Evolutionary conservation across 2,329 filamentous ascomycete genomes (phyloP), one percentile per base, ranked within the genome.

Genomic region (Cyphellophora europaea): DNA sequence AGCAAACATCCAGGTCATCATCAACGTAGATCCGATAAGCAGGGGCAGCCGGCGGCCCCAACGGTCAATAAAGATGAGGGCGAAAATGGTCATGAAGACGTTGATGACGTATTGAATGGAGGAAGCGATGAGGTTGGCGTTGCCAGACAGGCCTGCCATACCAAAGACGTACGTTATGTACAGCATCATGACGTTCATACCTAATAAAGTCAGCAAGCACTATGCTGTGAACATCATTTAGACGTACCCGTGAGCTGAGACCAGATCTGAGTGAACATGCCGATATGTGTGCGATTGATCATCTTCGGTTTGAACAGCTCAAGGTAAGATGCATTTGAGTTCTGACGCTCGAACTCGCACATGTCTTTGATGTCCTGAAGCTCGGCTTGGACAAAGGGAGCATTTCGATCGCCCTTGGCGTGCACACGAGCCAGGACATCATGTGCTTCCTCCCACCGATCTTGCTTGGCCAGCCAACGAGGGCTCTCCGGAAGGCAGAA

Each of bases 81-180:
- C 82, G 0, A 82, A 80, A 3, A 88, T 55, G 0, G 84, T 89
- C 77, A 85, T 83, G 34, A 78, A 41, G 2, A 89, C 82, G 55
- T 88, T 88, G 64, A 89, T 84, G 48, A 87, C 68, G 53, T 82
- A 84, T 51, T 83, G 76, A 43, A 84, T 83, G 6, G 72, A 75
- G 12, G 76, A 80, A 5, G 79, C 71, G 29, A 82, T 57, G 6
- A 85, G 67, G 23, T 75, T 70, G 35, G 66, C 68, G 46, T 73
- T 65, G 3, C 68, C 69, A 2, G 57, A 61, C n/a, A 80, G 62
- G 6, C 79, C 79, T 11, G 79, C 78, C 80, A 85, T 85, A 8
- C 66, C 66, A 54, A 84, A 83, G 39, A 84, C 71, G 44, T 82
- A 82, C 4, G 57, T 61, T 18, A 66, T n/a, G 41, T 15, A 14